Conservation (phyloP, 129 eudicot genomes). For the Escallonia herrerae region DNA sequence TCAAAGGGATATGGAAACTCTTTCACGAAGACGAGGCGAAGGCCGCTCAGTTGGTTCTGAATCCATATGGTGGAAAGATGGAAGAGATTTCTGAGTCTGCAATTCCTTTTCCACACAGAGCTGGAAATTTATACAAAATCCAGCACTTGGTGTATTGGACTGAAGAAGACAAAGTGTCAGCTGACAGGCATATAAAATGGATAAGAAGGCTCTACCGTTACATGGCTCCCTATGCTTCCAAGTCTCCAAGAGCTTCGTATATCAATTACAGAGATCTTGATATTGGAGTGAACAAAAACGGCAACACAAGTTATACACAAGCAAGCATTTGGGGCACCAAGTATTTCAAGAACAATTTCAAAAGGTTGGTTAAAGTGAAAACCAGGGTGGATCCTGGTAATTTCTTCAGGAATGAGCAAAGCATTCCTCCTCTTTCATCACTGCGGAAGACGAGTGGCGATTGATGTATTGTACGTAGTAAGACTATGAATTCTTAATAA, state of each 20-base stretch:
- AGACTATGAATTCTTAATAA: too few relatives aligned
- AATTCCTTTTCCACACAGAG: constrained; percentile 23
- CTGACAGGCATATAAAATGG: constrained; percentile 10
- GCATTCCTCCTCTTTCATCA: constrained; percentile 14
- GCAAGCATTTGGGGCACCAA: constrained; percentile 14
- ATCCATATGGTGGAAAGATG: constrained; percentile 25
- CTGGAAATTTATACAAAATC: constrained; percentile 16
- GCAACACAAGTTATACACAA: constrained; percentile 1
- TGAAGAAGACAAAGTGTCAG: constrained; percentile 3
- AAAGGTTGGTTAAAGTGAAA: constrained; percentile 9
- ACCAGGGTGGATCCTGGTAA: neutral
- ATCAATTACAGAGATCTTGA: constrained; percentile 1
- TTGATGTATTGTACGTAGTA: too few relatives aligned
- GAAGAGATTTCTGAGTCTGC: constrained; percentile 6
- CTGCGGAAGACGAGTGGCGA: neutral
- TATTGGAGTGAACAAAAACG: constrained; percentile 7
- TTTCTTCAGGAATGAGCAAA: constrained; percentile 13
- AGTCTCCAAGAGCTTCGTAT: constrained; percentile 9
- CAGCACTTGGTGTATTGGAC: constrained; percentile 13
- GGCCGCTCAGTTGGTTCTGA: constrained; percentile 1
- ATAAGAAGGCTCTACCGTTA: constrained; percentile 5
- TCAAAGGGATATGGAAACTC: constrained; percentile 9
- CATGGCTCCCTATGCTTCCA: constrained; percentile 11
- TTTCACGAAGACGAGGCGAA: constrained; percentile 2
- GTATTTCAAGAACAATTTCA: constrained; percentile 16